Evolutionary conservation across 2,329 filamentous ascomycete genomes (phyloP).

Genomic region (Pseudogymnoascus sp.): DNA sequence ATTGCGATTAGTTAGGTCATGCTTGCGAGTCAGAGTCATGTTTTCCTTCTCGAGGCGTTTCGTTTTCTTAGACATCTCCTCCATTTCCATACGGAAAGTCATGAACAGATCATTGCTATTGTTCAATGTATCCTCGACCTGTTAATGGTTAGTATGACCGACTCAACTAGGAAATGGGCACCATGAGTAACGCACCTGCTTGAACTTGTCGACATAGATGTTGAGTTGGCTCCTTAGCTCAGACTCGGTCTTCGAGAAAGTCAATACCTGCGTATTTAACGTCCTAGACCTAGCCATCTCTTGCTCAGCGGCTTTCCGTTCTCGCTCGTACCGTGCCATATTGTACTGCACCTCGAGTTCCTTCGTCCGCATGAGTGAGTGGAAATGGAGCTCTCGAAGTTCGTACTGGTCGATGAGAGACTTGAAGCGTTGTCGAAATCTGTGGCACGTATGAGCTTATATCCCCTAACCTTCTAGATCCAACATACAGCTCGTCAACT

Average conservation of each 20-base stretch:
- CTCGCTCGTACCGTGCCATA: conserved; percentile 78
- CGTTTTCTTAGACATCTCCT: conserved; percentile 99
- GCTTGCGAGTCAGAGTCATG: conserved; percentile 80
- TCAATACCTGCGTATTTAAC: conserved; percentile 84
- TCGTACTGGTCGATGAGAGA: conserved; percentile 97
- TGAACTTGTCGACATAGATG: conserved; percentile 98
- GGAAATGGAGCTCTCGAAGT: conserved; percentile 87
- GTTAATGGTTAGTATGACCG: conserved; percentile 40
- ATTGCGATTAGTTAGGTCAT: conserved; percentile 87
- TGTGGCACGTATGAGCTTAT: conserved; percentile 43
- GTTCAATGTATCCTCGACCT: conserved; percentile 98
- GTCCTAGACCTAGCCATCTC: conserved; percentile 76
- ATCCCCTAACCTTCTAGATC: conserved; percentile 10
- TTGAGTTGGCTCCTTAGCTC: conserved; percentile 93
- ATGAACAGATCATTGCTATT: conserved; percentile 97
- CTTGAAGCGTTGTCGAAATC: conserved; percentile 82
- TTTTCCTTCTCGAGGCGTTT: conserved; percentile 97
- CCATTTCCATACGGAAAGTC: conserved; percentile 98
- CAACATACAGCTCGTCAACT: conserved; percentile 75
- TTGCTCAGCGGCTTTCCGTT: conserved; percentile 79
- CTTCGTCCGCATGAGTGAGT: conserved; percentile 85
- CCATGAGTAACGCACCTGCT: conserved; percentile 66
- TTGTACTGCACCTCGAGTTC: conserved; percentile 94
- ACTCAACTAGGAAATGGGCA: conserved; percentile 14
- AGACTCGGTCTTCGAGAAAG: conserved; percentile 91